These are phyloP conservation scores for Bruguiera parviflora DNA, from an alignment of 345 rosid genomes.

Conservation along the genomic window DNA sequence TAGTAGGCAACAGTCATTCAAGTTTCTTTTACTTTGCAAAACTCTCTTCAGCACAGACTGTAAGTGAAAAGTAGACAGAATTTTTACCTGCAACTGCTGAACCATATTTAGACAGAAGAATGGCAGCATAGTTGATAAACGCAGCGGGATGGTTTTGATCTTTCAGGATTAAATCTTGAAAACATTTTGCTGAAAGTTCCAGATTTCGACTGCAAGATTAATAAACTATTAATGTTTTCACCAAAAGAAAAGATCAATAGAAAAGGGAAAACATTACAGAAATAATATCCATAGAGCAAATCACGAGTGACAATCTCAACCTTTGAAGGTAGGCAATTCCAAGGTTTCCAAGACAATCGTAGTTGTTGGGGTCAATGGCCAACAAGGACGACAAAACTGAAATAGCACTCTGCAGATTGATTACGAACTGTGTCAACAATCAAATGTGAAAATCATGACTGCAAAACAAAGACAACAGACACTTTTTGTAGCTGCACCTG, in stretches of 20 bases:
- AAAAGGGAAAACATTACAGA: neutral
- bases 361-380: conserved; percentile 60
- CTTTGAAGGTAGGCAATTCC: conserved; percentile 88
- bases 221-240: conserved; percentile 7
- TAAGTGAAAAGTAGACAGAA: neutral
- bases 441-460: conserved; percentile 12
- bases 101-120: conserved; percentile 78
- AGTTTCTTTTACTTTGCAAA: neutral
- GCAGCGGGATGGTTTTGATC: conserved; percentile 97
- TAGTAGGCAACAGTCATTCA: neutral
- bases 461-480: conserved; percentile 12
- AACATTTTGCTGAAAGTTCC: conserved; percentile 79
- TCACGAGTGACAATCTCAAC: conserved; percentile 34
- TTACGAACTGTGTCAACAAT: conserved; percentile 13
- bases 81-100: conserved; percentile 73
- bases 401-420: conserved; percentile 61
- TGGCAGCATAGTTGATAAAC: conserved; percentile 72
- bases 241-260: neutral
- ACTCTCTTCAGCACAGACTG: too few species aligned
- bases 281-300: conserved; percentile 2
- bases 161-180: conserved; percentile 76
- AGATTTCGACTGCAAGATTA: conserved; percentile 63
- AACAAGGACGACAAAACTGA: conserved; percentile 67
- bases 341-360: conserved; percentile 87
- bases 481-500: conserved; percentile 45